Evolutionary conservation across 208 protist species (phyloP).

Genomic region (Acanthamoeba sp.): DNA sequence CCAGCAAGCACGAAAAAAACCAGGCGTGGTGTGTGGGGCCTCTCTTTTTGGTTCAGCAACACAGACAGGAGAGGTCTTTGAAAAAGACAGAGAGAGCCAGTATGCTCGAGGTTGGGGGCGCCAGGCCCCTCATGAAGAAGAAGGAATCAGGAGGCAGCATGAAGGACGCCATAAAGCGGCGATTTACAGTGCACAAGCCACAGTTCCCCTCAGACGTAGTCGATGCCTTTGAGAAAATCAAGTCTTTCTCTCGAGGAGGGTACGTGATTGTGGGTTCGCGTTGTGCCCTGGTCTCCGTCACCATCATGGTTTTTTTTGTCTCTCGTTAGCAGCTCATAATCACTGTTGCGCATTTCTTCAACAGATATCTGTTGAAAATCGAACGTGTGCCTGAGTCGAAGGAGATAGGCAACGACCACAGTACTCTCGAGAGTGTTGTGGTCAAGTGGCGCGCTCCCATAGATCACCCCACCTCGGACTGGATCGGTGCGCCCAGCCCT

Average conservation of each 20-base stretch:
- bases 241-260: slow-evolving; percentile 22
- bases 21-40: too few relatives aligned
- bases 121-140: not conserved
- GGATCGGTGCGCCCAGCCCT: slow-evolving; percentile 32
- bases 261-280: not conserved
- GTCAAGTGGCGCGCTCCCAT: slow-evolving; percentile 69
- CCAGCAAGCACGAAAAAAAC: too few relatives aligned
- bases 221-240: slow-evolving; percentile 60
- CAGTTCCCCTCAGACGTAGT: slow-evolving; percentile 10
- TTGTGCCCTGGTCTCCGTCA: not conserved
- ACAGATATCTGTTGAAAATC: slow-evolving; percentile 59
- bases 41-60: too few relatives aligned
- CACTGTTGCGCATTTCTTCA: not conserved
- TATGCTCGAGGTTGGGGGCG: slow-evolving; percentile 1
- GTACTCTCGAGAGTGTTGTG: not conserved
- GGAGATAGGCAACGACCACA: not conserved
- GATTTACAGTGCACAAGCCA: slow-evolving; percentile 23
- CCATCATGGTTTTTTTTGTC: too few relatives aligned
- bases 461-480: slow-evolving; percentile 68
- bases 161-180: slow-evolving; percentile 23
- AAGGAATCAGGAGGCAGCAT: slow-evolving; percentile 50
- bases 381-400: not conserved
- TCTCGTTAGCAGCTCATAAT: too few relatives aligned
- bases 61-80: too few relatives aligned
- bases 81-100: not conserved